A percentile compares a stretch with the other conserved stretches of the same genome.
phyloP scores from a whole-genome alignment of 2,329 filamentous ascomycete species.

The Epichloe bromicola region DNA sequence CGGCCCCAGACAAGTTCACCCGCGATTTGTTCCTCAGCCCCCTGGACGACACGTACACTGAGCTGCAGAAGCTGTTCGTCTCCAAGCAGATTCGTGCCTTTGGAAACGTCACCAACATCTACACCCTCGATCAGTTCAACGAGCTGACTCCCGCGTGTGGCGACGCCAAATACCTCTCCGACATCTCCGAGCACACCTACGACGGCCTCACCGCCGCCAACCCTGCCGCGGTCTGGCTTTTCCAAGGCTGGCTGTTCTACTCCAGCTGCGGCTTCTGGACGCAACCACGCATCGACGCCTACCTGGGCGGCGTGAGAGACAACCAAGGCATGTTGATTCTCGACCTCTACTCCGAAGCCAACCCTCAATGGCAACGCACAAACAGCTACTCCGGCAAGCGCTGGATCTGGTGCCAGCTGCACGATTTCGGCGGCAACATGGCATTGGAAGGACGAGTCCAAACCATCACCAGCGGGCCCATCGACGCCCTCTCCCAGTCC shows the following conservation, averaged over 20 bases:
- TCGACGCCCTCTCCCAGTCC: slow-evolving; percentile 28
- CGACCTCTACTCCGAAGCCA: slow-evolving; percentile 35
- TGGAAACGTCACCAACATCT: slow-evolving; percentile 34
- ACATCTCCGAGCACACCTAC: slow-evolving; percentile 25
- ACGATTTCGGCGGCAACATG: slow-evolving; percentile 35
- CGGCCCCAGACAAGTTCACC: slow-evolving; percentile 22
- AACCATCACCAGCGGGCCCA: slow-evolving; percentile 32
- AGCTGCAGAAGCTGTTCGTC: slow-evolving; percentile 32
- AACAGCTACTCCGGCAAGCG: slow-evolving; percentile 37
- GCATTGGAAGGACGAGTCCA: slow-evolving; percentile 36
- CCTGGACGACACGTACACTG: slow-evolving; percentile 27
- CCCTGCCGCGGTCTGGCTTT: slow-evolving; percentile 35
- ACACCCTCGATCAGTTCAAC: slow-evolving; percentile 40
- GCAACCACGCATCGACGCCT: slow-evolving; percentile 31
- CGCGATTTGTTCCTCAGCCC: slow-evolving; percentile 36
- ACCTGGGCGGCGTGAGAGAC: slow-evolving; percentile 30
- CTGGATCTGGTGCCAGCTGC: slow-evolving; percentile 41
- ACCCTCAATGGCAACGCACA: slow-evolving; percentile 37
- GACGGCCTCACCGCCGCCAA: slow-evolving; percentile 33
- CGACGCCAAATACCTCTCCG: slow-evolving; percentile 26
- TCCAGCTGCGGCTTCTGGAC: slow-evolving; percentile 30
- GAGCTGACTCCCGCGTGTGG: slow-evolving; percentile 35
- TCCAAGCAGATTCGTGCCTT: slow-evolving; percentile 30
- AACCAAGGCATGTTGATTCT: slow-evolving; percentile 35
- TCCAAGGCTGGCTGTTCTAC: slow-evolving; percentile 39